Base-by-base conservation (phyloP, 2,329 filamentous ascomycete genomes). In the Escovopsis weberi region DNA sequence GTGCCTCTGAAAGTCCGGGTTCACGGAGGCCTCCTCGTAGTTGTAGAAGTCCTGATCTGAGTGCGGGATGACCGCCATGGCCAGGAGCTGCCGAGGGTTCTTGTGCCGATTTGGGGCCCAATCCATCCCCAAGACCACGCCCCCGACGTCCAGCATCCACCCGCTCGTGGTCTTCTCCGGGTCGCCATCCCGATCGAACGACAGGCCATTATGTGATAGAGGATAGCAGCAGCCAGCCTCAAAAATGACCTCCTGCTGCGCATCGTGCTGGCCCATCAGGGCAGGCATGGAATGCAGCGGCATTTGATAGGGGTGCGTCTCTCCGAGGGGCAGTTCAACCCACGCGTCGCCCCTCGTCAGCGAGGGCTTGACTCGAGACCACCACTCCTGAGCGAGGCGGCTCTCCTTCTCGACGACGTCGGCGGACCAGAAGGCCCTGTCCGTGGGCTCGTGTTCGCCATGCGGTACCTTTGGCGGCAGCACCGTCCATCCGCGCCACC, bases 131-230 rank as follows among this genome's bases (percentile, higher is more conserved):
- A 70, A 55, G 4, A 73, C 65, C 12, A 75, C 62, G 40, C 74
- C 73, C 10, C 70, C 72, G 0, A 67, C 61, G 45, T 78, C 69
- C 12, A 78, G 51, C 48, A 75, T 58, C 70, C 70, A 76, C 4
- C 70, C 72, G 56, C 48, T 62, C 48, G 50, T 51, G 26, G 47
- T 40, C n/a, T 54, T 56, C 30, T 47, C 43, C 10, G 49, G 44
- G 6, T 45, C 39, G 2, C 49, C 28, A n/a, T 59, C 51, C 9
- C 53, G 45, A 5, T 55, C 48, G 18, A 58, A 47, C 1, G 59
- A 55, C 8, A 63, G 38, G 0, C 60, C 59, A 0, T 50, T 49
- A 7, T 60, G 52, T 2, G 53, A 53, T 23, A 61, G 37, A 0
- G 53, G 30, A 43, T 51, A 46, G 12, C 51, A 46, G 6, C 55